A percentile compares a stretch with the other conserved stretches of the same genome.
Evolutionary conservation across 768 basidiomycete genomes (phyloP).

Genomic region (Suillus decipiens): DNA sequence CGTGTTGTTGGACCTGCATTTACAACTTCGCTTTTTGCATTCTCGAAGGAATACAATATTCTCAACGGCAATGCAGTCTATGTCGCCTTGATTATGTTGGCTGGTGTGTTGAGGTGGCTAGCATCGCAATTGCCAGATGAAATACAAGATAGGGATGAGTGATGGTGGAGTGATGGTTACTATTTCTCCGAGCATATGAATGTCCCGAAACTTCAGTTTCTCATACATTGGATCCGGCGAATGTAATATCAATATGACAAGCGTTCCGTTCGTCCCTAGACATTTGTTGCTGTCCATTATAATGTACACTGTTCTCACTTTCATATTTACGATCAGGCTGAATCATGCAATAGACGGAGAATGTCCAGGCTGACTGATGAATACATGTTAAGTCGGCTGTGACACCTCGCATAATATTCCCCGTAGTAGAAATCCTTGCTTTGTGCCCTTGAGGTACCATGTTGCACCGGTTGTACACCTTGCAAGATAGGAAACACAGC

Average conservation of each 20-base stretch:
- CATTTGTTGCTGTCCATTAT: too few relatives aligned
- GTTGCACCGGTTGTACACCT: constrained; percentile 3
- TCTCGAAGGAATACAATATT: background rate
- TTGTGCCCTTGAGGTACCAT: constrained; percentile 4
- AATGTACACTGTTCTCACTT: too few relatives aligned
- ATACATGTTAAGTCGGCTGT: too few relatives aligned
- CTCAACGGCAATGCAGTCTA: background rate
- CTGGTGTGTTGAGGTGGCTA: background rate
- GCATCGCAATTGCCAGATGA: background rate
- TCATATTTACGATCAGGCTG: too few relatives aligned
- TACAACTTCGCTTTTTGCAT: background rate
- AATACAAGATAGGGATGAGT: background rate
- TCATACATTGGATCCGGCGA: too few relatives aligned
- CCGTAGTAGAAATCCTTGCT: background rate
- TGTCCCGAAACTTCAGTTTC: too few relatives aligned
- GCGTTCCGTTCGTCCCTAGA: too few relatives aligned
- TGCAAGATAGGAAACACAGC: background rate
- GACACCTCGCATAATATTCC: background rate
- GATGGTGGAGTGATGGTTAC: background rate
- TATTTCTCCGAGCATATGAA: too few relatives aligned
- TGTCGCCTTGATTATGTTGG: background rate
- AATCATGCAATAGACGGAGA: too few relatives aligned
- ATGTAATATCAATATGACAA: too few relatives aligned
- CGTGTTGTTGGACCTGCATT: background rate
- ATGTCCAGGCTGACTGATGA: too few relatives aligned